Percentiles rank a stretch among this genome's conserved stretches.
Conservation (phyloP, 177 flowering plant species). For the Vitis hybrid region DNA sequence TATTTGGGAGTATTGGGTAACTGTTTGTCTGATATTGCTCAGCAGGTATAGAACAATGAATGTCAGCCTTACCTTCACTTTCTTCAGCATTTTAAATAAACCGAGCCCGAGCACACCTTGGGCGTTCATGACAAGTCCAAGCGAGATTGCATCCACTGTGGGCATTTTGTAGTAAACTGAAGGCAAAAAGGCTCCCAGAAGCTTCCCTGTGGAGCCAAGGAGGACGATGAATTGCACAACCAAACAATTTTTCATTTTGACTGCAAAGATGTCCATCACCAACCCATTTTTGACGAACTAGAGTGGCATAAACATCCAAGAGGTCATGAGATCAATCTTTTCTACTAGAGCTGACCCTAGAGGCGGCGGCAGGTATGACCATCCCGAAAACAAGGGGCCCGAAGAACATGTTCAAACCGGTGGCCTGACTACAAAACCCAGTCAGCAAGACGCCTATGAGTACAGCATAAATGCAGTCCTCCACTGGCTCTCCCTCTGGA, state of each 20-base stretch:
- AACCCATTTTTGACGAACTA: constrained; percentile 19
- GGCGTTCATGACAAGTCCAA: constrained; percentile 29
- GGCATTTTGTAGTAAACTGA: too few species aligned
- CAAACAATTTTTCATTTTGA: not conserved
- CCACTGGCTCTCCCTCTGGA: too few species aligned
- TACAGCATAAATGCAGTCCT: too few species aligned
- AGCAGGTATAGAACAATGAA: not conserved
- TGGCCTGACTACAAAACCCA: too few species aligned
- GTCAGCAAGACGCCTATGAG: too few species aligned
- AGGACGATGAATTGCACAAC: constrained; percentile 2
- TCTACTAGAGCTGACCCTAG: constrained; percentile 26
- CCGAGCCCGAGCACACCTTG: constrained; percentile 31
- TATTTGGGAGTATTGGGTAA: too few species aligned
- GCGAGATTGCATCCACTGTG: not conserved
- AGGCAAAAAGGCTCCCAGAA: too few species aligned
- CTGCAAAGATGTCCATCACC: constrained; percentile 11
- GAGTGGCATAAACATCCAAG: constrained; percentile 26
- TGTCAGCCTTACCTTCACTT: constrained; percentile 9
- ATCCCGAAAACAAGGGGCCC: constrained; percentile 20
- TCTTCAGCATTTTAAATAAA: constrained; percentile 15
- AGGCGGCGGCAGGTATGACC: constrained; percentile 34
- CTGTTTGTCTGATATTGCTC: too few species aligned
- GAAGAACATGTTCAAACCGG: too few species aligned
- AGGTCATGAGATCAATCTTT: constrained; percentile 17
- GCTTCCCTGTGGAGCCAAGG: not conserved